Conservation (phyloP, 805 yeast species). For the Saturnispora kantuleensis region DNA sequence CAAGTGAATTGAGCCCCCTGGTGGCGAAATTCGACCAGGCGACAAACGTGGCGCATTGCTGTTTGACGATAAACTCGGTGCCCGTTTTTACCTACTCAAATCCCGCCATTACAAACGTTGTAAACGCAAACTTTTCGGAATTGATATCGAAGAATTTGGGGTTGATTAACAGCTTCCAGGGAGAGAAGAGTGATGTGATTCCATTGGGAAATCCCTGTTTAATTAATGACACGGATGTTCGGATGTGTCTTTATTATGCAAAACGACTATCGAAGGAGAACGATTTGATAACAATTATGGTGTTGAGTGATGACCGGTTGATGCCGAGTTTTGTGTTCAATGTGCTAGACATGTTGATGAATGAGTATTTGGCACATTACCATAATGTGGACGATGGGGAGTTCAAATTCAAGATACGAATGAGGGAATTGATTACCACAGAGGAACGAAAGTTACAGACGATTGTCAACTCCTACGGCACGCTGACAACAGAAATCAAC, state of each 20-base stretch:
- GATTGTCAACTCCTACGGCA: constrained; percentile 25
- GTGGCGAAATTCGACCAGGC: constrained; percentile 8
- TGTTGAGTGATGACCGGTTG: constrained; percentile 36
- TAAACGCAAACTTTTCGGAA: constrained; percentile 43
- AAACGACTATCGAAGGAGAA: constrained; percentile 34
- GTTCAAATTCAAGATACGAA: constrained; percentile 42
- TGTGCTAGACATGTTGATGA: constrained; percentile 40
- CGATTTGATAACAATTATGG: constrained; percentile 43
- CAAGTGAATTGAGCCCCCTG: background rate
- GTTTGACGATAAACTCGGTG: constrained; percentile 38
- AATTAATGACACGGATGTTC: constrained; percentile 16
- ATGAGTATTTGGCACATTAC: constrained; percentile 29
- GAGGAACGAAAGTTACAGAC: constrained; percentile 41
- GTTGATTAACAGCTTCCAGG: constrained; percentile 38
- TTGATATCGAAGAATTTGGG: constrained; percentile 45
- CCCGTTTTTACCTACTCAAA: constrained; percentile 52
- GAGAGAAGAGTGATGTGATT: constrained; percentile 21
- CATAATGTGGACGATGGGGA: constrained; percentile 15
- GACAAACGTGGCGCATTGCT: constrained; percentile 20
- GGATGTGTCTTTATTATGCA: constrained; percentile 36
- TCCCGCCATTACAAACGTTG: constrained; percentile 30
- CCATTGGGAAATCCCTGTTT: constrained; percentile 15
- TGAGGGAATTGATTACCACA: constrained; percentile 45
- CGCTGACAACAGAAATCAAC: constrained; percentile 43
- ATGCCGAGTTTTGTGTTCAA: constrained; percentile 37